phyloP scores from a whole-genome alignment of 78 protist genomes.

The Blattamonas nauphoetae region DNA sequence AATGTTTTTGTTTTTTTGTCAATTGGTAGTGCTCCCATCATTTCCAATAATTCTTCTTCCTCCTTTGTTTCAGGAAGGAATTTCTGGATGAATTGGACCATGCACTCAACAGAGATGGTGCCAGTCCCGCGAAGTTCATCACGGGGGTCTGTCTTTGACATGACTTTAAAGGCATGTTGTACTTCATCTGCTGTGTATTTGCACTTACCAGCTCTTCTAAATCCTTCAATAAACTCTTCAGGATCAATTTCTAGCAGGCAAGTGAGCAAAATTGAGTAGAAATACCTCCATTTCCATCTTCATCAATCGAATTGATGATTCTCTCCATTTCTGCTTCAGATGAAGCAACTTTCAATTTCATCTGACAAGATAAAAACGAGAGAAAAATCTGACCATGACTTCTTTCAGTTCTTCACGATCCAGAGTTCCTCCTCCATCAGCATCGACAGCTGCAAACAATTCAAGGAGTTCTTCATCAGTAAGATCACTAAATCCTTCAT shows the following conservation, averaged over 20 bases:
- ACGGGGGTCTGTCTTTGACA: neutral
- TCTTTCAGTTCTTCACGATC: neutral
- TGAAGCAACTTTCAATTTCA: slow-evolving; percentile 6
- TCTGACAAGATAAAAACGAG: neutral
- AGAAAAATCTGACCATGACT: neutral
- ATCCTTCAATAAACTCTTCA: slow-evolving; percentile 2
- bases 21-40: neutral
- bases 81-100: neutral
- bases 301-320: neutral
- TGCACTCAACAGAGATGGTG: neutral
- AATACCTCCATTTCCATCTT: slow-evolving; percentile 9
- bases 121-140: neutral
- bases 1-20: neutral
- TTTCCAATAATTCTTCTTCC: neutral
- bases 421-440: slow-evolving; percentile 12
- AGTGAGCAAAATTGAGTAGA: neutral
- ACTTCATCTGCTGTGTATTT: neutral
- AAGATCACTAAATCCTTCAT: neutral
- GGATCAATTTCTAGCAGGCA: neutral
- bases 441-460: neutral
- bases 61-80: neutral
- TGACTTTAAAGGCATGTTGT: neutral
- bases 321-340: neutral
- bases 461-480: neutral
- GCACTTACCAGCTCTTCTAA: neutral